Evolutionary conservation across 352 stramenopile genomes (phyloP).

Genomic region (Phytopythium delawarense): DNA sequence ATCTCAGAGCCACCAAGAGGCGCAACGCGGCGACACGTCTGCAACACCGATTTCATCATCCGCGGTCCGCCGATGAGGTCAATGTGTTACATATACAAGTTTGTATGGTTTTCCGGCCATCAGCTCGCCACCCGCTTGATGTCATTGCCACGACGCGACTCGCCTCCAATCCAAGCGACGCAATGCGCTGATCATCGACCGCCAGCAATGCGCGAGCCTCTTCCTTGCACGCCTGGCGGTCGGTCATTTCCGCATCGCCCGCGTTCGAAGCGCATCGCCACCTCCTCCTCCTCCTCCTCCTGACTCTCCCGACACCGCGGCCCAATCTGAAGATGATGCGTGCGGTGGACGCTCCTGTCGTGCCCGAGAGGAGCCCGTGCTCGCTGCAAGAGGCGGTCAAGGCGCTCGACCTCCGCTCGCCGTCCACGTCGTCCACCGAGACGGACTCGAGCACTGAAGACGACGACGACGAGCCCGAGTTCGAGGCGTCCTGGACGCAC

Average conservation of each 20-base stretch:
- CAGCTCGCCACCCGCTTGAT: neutral
- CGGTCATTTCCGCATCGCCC: conserved; percentile 7
- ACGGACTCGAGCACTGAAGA: conserved; percentile 29
- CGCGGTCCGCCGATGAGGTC: conserved; percentile 1
- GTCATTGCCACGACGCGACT: conserved; percentile 5
- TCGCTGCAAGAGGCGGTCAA: conserved; percentile 4
- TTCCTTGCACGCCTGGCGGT: neutral
- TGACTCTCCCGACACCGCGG: too few species aligned
- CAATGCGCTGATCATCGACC: neutral
- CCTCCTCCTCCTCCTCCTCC: neutral
- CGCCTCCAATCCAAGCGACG: neutral
- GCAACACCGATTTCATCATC: conserved; percentile 4
- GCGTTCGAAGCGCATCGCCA: conserved; percentile 1
- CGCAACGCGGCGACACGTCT: neutral
- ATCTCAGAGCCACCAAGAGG: conserved; percentile 4
- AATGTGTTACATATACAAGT: neutral
- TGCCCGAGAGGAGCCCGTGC: neutral
- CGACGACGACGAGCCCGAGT: conserved; percentile 18
- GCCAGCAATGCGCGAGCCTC: neutral
- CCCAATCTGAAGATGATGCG: neutral
- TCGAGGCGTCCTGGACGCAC: conserved; percentile 5
- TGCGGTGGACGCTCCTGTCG: neutral
- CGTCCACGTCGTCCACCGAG: conserved; percentile 12
- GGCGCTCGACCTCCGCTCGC: conserved; percentile 9
- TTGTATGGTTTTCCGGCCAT: neutral